Percentiles rank a stretch among this genome's conserved stretches.
Conservation (phyloP, 1,284 basidiomycete species). For the Wolfiporia cocos region DNA sequence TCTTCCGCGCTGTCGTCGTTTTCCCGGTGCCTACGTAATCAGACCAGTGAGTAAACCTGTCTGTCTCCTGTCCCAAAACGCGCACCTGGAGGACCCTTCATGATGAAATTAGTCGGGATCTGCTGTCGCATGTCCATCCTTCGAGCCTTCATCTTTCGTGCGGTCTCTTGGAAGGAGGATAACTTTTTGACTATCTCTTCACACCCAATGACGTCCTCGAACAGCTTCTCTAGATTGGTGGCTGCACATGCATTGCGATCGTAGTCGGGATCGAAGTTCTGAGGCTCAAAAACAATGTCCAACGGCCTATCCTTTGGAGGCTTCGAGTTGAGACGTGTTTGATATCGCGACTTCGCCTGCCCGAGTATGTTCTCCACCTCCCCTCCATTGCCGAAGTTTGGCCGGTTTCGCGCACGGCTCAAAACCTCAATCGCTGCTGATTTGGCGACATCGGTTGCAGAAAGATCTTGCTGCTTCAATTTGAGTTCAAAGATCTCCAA, state of each 20-base stretch:
- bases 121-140: constrained; percentile 31
- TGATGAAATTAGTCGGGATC: constrained; percentile 63
- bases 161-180: constrained; percentile 44
- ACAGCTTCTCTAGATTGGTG: constrained; percentile 47
- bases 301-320: constrained; percentile 24
- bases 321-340: constrained; percentile 34
- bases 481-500: constrained; percentile 47
- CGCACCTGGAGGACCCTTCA: constrained; percentile 65
- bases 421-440: constrained; percentile 47
- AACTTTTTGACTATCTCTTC: constrained; percentile 46
- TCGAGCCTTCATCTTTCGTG: constrained; percentile 33
- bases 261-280: constrained; percentile 58
- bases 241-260: constrained; percentile 42
- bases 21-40: constrained; percentile 31
- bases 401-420: constrained; percentile 43
- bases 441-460: constrained; percentile 50
- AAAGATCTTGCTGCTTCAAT: constrained; percentile 47
- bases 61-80: too few relatives aligned
- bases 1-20: constrained; percentile 37
- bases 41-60: too few relatives aligned
- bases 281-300: constrained; percentile 45
- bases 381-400: constrained; percentile 65
- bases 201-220: constrained; percentile 56
- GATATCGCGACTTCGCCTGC: constrained; percentile 44
- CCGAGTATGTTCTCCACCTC: constrained; percentile 61